Conservation (phyloP, 2,329 filamentous ascomycete genomes). For the Sporothrix mexicana region DNA sequence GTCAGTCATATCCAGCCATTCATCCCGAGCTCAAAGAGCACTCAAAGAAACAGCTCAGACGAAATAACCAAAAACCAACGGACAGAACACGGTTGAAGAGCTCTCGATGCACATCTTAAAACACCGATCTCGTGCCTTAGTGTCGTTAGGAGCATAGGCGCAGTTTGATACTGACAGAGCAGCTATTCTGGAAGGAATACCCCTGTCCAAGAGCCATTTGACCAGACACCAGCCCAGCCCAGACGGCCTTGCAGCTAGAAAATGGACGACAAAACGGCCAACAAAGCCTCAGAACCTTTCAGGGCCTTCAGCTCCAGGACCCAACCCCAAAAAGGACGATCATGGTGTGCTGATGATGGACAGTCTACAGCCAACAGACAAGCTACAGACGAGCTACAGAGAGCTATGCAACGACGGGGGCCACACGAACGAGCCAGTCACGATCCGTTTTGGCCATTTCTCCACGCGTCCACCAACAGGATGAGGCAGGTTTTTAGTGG, state of each 20-base stretch:
- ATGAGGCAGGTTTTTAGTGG: conserved; percentile 10
- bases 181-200: neutral
- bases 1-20: neutral
- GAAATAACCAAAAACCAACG: neutral
- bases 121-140: conserved; percentile 15
- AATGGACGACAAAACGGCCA: conserved; percentile 12
- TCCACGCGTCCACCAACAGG: neutral
- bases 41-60: neutral
- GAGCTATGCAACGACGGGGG: neutral
- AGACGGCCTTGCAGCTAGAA: neutral
- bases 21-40: neutral
- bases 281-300: neutral
- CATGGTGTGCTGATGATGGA: neutral
- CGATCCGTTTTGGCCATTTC: neutral
- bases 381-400: neutral
- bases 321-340: neutral
- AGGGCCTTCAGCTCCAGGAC: neutral
- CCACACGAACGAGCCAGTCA: conserved; percentile 16
- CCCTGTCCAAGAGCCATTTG: neutral
- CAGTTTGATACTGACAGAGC: neutral
- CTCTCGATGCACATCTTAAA: neutral
- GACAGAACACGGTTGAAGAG: neutral
- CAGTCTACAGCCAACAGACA: neutral
- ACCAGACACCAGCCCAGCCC: neutral
- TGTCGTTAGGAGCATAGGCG: neutral